phyloP scores from a whole-genome alignment of 441 rosid genomes.

The Gossypium gossypioides region DNA sequence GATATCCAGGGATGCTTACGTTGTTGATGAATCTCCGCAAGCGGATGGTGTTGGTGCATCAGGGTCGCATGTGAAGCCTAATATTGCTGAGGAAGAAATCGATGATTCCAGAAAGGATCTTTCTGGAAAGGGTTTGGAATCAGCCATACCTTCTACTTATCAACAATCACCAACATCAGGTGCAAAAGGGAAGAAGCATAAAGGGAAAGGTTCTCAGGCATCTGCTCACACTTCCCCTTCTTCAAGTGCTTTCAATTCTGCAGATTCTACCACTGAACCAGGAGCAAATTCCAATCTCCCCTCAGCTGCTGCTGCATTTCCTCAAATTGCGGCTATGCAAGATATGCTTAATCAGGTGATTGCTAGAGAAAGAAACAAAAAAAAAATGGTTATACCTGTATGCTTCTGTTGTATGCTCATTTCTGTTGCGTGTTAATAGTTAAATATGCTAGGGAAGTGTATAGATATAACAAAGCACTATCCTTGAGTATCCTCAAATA shows the following conservation, averaged over 20 bases:
- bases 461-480: background rate
- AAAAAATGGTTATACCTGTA: background rate
- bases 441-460: background rate
- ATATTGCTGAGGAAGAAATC: conserved; percentile 31
- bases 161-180: conserved; percentile 33
- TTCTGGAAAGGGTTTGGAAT: conserved; percentile 37
- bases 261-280: conserved; percentile 47
- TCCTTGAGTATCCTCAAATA: background rate
- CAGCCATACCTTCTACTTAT: conserved; percentile 25
- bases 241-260: conserved; percentile 46
- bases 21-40: conserved; percentile 28
- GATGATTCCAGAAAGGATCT: conserved; percentile 35
- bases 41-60: conserved; percentile 21
- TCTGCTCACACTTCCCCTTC: conserved; percentile 45
- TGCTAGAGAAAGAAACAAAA: background rate
- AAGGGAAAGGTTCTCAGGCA: conserved; percentile 45
- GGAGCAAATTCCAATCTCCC: conserved; percentile 35
- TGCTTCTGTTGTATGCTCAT: background rate
- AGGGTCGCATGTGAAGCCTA: conserved; percentile 27
- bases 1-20: conserved; percentile 32
- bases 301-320: conserved; percentile 29
- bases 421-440: background rate
- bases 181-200: conserved; percentile 53
- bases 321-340: conserved; percentile 58
- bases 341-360: conserved; percentile 74